Base-by-base conservation (phyloP, 1,139 yeast species). In the Saccharomyces pastorianus region DNA sequence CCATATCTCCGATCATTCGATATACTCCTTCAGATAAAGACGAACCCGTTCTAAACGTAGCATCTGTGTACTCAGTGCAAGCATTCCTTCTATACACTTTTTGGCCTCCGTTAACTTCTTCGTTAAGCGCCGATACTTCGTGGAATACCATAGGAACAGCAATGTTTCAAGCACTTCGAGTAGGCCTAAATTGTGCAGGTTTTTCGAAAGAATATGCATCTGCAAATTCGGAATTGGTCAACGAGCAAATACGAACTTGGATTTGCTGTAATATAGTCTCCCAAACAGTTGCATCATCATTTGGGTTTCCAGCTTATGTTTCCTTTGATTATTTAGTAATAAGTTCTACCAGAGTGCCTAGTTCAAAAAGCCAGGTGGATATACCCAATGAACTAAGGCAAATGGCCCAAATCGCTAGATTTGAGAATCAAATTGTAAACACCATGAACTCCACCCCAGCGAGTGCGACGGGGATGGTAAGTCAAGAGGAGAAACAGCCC, bases 141-240 rank as follows among this genome's bases (percentile, higher is more conserved):
- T 93, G 97, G 95, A 88, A 87, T 65, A 88, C 97, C 0, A 85
- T 89, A 14, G 97, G 97, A 0, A 84, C 88, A 49, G 98, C 97
- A 2, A 77, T 90, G 64, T 88, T 88, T 66, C 96, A 88, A 67
- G 97, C 97, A 0, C 85, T 91, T 34, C 75, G 97, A 55, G 87
- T 91, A 11, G 98, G 99, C 0, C 73, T 93, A 42, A 96, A 93
- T 66, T 78, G 87, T 28, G 88, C 93, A 0, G 88, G 87, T 6
- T 79, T 78, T 56, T 74, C 81, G 6, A 71, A 73, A 46, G 83
- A 78, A 60, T 78, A 82, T 68, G 72, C 84, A 58, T 71, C 76
- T 25, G 76, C 77, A 5, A 69, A 71, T 42, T 62, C 69, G 44
- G 74, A 75, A 26, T 71, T 87, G 65, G 76, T 85, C 11, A 79